Conservation (phyloP, 805 yeast species). For the Wickerhamiella parazyma region DNA sequence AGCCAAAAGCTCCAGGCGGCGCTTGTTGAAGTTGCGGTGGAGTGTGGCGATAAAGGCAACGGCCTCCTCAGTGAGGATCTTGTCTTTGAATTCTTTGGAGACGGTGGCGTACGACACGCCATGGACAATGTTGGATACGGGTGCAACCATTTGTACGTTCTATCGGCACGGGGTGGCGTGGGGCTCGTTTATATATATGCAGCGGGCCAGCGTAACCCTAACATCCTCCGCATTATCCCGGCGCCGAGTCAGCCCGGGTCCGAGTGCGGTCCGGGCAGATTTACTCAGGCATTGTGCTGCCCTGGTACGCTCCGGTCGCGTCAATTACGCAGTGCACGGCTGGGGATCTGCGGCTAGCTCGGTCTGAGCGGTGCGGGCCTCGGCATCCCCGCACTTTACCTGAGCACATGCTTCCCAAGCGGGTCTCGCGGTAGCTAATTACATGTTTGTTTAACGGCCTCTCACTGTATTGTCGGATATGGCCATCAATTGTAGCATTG, state of each 20-base stretch:
- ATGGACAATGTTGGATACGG: constrained; percentile 22
- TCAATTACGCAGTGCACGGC: no score
- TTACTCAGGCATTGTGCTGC: no score
- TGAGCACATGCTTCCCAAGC: no score
- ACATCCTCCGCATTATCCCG: constrained; percentile 10
- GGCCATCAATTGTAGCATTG: no score
- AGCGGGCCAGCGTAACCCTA: constrained; percentile 8
- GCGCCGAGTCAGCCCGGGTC: constrained; percentile 6
- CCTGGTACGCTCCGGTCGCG: no score
- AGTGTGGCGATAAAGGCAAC: constrained; percentile 52
- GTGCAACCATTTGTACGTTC: constrained; percentile 19
- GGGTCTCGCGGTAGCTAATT: no score
- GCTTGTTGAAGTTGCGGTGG: constrained; percentile 48
- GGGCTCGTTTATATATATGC: background rate
- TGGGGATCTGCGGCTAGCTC: no score
- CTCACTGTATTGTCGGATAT: no score
- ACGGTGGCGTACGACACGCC: constrained; percentile 47
- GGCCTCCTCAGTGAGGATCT: constrained; percentile 48
- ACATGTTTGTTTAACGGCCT: no score
- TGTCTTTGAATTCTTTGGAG: constrained; percentile 35
- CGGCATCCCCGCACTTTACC: no score
- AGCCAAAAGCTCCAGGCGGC: constrained; percentile 41
- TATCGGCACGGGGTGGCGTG: no score
- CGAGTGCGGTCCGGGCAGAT: constrained; percentile 8
- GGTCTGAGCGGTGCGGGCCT: no score